phyloP scores from a whole-genome alignment of 2,329 filamentous ascomycete genomes.

The Teratosphaeria gauchensis region DNA sequence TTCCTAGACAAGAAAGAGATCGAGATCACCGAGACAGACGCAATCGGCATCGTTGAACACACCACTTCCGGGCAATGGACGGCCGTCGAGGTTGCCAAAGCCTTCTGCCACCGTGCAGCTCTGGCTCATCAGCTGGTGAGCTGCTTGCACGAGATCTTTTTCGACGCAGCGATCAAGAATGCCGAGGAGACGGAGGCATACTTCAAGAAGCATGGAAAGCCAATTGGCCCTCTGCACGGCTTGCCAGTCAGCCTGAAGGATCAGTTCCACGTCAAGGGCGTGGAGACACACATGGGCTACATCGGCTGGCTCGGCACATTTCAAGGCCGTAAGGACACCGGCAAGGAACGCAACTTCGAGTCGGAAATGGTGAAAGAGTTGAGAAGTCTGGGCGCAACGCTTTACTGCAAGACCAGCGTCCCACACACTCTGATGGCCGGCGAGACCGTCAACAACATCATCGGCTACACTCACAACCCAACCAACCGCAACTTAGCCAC shows the following conservation, averaged over 20 bases:
- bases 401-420: constrained; percentile 48
- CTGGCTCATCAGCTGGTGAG: constrained; percentile 41
- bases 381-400: constrained; percentile 43
- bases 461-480: constrained; percentile 49
- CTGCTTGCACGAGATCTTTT: constrained; percentile 41
- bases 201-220: constrained; percentile 25
- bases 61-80: constrained; percentile 47
- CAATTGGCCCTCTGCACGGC: constrained; percentile 39
- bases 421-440: constrained; percentile 48
- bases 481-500: constrained; percentile 44
- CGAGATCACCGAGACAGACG: constrained; percentile 52
- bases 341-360: constrained; percentile 43
- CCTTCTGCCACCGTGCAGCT: constrained; percentile 48
- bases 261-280: constrained; percentile 40
- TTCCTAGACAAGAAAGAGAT: constrained; percentile 46
- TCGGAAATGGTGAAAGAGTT: constrained; percentile 50
- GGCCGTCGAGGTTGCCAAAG: constrained; percentile 45
- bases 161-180: constrained; percentile 34
- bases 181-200: constrained; percentile 35
- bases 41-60: constrained; percentile 45
- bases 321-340: constrained; percentile 43
- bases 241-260: constrained; percentile 41
- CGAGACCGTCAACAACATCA: constrained; percentile 54
- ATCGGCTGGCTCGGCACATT: constrained; percentile 56
- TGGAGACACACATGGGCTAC: constrained; percentile 48